Base-by-base conservation (phyloP, 192 early-diverging fungal genomes). In the Coemansia sp. region DNA sequence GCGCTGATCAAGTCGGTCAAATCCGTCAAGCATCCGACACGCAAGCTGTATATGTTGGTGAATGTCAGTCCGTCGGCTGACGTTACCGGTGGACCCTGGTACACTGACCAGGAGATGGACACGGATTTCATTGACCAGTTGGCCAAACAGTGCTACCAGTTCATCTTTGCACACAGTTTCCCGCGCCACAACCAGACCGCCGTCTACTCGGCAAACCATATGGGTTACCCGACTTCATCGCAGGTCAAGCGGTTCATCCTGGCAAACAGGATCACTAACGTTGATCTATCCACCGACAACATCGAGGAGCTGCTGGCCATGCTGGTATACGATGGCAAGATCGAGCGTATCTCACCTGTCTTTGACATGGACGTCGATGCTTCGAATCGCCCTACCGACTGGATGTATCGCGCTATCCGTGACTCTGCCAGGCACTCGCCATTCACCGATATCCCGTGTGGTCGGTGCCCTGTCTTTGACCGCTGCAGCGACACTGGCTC, bases 61-160 rank as follows among this genome's bases (percentile, higher is more conserved):
- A 86, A 94, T 45, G 52, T 94, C 20, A 84, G 85, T 5, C 94
- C 94, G 5, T 93, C 91, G 6, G 82, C 83, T 20, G 94, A 96
- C 50, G 82, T 97, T 25, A 95, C 94, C 14, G 95, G 95, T 61
- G 93, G 94, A 10, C 85, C 90, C 9, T 98, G 91, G 90, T 98
- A 91, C 69, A 93, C 91, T 6, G 93, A 95, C 81, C 87, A 94
- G 55, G 91, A 93, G 62, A 77, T 97, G 65, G 94, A 96, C 82
- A 84, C 84, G 5, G 89, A 93, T 23, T 98, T 97, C 68, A 94
- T 97, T 57, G 88, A 94, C 33, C 85, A 84, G 59, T 64, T 98
- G 23, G 83, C 87, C 29, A 60, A 72, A 2, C 84, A 86, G 61
- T 87, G 86, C 65, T 87, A 90, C 77, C 87, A 89, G 61, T 90